Evolutionary conservation across 2,329 filamentous ascomycete genomes (phyloP), one percentile per base, ranked within the genome.

Genomic region (Penicillium sp.): DNA sequence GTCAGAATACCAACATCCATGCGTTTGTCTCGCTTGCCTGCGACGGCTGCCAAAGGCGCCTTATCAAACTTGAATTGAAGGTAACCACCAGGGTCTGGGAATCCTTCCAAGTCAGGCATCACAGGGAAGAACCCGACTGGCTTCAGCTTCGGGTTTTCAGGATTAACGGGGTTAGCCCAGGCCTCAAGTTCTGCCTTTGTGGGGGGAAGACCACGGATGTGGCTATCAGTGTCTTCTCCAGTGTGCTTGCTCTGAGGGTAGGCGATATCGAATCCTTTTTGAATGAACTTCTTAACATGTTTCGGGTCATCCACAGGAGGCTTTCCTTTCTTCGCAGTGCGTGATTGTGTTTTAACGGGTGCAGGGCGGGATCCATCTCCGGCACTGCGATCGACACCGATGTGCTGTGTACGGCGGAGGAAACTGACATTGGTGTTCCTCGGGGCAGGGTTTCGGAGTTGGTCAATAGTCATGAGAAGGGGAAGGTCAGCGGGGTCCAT

Each of bases 351-450:
- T 57, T 63, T 67, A 17, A 65, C 60, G 13, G 71, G 60, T 4
- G 70, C 50, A 23, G 66, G 56, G 37, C 69, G 69, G 17, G 68
- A 67, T 10, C 71, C 70, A 37, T 76, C 73, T 2, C 71, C 68
- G 6, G 69, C 71, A 35, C 69, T 69, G 43, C 71, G 68, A 45
- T 72, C 71, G 8, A 77, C 71, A 27, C 77, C 76, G 70, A 96
- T 97, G 78, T 97, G 97, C 75, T 99, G 94, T 56, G 94, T 97
- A 69, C 93, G 87, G 57, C 94, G 91, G 66, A 99, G 84, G 83
- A 99, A 99, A 62, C 91, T 96, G 54, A 96, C 91, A 62, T 89
- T 88, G 19, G 88, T 82, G 62, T 91, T 89, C 61, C 86, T 85
- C 42, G 86, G 84, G 66, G 90, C 90, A 45, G 89, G 88, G 75